These are phyloP conservation scores for Fusarium agapanthi DNA, from an alignment of 2,329 filamentous ascomycete species.

Conservation along the genomic window DNA sequence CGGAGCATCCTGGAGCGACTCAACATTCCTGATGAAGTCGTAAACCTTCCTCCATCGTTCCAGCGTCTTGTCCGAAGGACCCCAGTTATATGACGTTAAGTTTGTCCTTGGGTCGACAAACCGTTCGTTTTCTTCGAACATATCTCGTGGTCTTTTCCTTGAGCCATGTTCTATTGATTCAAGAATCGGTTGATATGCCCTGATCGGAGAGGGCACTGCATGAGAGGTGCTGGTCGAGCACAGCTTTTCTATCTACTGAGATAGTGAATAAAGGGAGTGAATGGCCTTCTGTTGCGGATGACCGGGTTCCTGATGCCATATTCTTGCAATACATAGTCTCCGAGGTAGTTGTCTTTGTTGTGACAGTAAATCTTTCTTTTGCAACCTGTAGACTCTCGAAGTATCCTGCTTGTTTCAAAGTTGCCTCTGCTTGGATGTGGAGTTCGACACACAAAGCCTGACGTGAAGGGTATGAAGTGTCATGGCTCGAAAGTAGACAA, in stretches of 20 bases:
- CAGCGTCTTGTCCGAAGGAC: neutral
- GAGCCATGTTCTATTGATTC: neutral
- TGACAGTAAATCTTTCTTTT: neutral
- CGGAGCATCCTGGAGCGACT: neutral
- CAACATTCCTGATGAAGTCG: neutral
- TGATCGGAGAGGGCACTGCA: neutral
- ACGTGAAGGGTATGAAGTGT: rapidly evolving
- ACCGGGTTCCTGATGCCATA: rapidly evolving
- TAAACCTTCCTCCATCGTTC: neutral
- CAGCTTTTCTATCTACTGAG: neutral
- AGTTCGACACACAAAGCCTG: neutral
- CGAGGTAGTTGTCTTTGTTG: neutral
- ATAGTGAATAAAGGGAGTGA: neutral
- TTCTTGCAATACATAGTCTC: rapidly evolving
- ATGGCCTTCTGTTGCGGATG: neutral
- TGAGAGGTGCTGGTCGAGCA: neutral
- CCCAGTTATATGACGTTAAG: neutral
- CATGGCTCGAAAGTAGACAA: neutral
- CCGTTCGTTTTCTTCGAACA: neutral
- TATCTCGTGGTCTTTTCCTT: neutral
- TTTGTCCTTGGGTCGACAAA: neutral
- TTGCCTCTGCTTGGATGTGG: neutral
- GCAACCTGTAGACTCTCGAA: neutral
- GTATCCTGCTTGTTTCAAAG: neutral
- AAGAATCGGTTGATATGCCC: neutral